Percentiles rank a stretch among this genome's conserved stretches.
Evolutionary conservation across 1,139 yeast genomes (phyloP).

Genomic region (Nadsonia commutata): DNA sequence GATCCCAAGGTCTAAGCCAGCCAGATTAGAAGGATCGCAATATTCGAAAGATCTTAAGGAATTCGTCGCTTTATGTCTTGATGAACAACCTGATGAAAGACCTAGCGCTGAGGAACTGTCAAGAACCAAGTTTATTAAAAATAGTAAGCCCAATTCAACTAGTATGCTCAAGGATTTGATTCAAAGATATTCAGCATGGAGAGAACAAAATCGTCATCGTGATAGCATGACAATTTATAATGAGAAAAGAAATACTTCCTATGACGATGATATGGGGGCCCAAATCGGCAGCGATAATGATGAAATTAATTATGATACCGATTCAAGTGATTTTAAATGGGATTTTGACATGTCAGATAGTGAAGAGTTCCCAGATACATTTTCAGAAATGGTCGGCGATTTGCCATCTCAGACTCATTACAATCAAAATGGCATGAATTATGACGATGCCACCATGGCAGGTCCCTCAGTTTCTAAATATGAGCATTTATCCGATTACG

Average conservation of each 20-base stretch:
- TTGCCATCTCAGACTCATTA: background rate
- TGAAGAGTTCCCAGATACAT: constrained; percentile 4
- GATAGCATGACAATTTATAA: constrained; percentile 18
- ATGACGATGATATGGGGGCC: constrained; percentile 22
- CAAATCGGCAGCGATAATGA: constrained; percentile 23
- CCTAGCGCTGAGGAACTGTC: constrained; percentile 74
- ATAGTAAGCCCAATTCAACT: constrained; percentile 47
- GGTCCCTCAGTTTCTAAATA: background rate
- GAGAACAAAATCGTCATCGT: constrained; percentile 19
- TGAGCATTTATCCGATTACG: background rate
- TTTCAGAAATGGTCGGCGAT: background rate
- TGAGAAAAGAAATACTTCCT: constrained; percentile 21
- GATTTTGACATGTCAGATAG: constrained; percentile 20
- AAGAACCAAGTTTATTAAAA: constrained; percentile 56
- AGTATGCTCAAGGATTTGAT: constrained; percentile 56
- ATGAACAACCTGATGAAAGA: constrained; percentile 83
- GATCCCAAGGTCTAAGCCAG: constrained; percentile 86
- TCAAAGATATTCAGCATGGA: constrained; percentile 68
- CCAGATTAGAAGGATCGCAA: constrained; percentile 81
- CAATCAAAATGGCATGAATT: background rate
- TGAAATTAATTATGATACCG: background rate
- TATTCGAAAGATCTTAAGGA: constrained; percentile 69
- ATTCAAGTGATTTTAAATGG: constrained; percentile 17
- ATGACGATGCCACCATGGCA: background rate
- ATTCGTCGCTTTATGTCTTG: constrained; percentile 79